These are phyloP conservation scores for Cadophora malorum DNA, from an alignment of 2,329 filamentous ascomycete species.

Conservation along the genomic window DNA sequence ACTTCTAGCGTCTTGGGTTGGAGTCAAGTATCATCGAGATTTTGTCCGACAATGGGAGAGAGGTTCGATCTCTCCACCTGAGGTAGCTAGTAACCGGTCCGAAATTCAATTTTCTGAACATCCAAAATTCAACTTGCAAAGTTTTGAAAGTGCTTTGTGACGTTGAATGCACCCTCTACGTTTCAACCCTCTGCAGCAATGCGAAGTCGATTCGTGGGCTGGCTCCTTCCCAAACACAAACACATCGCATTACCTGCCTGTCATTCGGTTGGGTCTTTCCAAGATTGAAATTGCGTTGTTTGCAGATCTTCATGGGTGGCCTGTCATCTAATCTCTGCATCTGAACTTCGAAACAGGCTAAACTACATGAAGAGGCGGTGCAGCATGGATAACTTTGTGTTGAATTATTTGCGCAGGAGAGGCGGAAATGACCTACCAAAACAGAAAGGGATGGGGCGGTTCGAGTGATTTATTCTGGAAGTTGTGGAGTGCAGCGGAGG, in stretches of 20 bases:
- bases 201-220: neutral
- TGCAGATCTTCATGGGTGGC: constrained; percentile 20
- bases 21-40: constrained; percentile 31
- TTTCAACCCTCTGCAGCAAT: neutral
- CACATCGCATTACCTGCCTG: neutral
- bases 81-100: constrained; percentile 30
- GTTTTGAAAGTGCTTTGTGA: neutral
- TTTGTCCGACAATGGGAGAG: constrained; percentile 23
- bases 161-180: neutral
- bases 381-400: constrained; percentile 1
- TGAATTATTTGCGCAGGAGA: constrained; percentile 6
- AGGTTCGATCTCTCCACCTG: constrained; percentile 30
- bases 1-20: constrained; percentile 28
- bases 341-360: constrained; percentile 26
- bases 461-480: constrained; percentile 5
- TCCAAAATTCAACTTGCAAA: constrained; percentile 7
- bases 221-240: neutral
- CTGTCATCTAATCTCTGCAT: constrained; percentile 16
- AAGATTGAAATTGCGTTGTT: constrained; percentile 6
- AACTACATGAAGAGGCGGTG: constrained; percentile 5
- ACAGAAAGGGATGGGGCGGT: constrained; percentile 1
- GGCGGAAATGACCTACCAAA: constrained; percentile 7
- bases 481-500: neutral
- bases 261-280: neutral
- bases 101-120: constrained; percentile 37